Evolutionary conservation across 2,329 filamentous ascomycete genomes (phyloP).

Genomic region (Aschersonia sp.): DNA sequence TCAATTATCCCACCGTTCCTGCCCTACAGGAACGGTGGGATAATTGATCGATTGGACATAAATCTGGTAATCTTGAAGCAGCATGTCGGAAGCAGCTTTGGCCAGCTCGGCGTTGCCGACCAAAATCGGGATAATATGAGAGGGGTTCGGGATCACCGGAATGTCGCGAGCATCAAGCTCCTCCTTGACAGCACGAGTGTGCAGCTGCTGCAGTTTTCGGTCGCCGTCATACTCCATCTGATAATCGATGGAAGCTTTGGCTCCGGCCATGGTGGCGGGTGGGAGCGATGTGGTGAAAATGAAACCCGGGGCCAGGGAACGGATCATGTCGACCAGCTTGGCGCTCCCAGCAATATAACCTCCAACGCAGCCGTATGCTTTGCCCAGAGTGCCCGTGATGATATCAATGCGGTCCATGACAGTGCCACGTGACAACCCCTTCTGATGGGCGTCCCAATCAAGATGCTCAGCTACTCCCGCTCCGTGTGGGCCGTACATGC

Average conservation of each 20-base stretch:
- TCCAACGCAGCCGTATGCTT: slow-evolving; percentile 94
- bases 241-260: slow-evolving; percentile 82
- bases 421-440: slow-evolving; percentile 62
- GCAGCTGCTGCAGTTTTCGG: slow-evolving; percentile 82
- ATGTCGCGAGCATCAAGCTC: slow-evolving; percentile 67
- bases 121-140: slow-evolving; percentile 86
- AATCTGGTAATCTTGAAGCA: slow-evolving; percentile 79
- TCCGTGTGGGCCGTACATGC: slow-evolving; percentile 95
- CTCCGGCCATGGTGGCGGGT: slow-evolving; percentile 92
- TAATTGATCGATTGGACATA: slow-evolving; percentile 99
- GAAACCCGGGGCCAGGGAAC: slow-evolving; percentile 89
- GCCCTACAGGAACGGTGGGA: slow-evolving; percentile 92
- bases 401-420: slow-evolving; percentile 95
- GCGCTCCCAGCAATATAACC: slow-evolving; percentile 90
- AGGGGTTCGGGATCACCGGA: slow-evolving; percentile 93
- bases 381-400: slow-evolving; percentile 92
- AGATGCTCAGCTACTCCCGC: slow-evolving; percentile 96
- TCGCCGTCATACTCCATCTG: slow-evolving; percentile 77
- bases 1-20: slow-evolving; percentile 75
- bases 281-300: slow-evolving; percentile 98
- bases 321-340: slow-evolving; percentile 80
- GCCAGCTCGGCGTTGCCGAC: slow-evolving; percentile 90
- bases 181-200: slow-evolving; percentile 89
- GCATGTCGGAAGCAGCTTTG: slow-evolving; percentile 81
- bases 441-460: slow-evolving; percentile 75